Evolutionary conservation across 495 filamentous ascomycete genomes (phyloP).

Genomic region (Penicillium steckii): DNA sequence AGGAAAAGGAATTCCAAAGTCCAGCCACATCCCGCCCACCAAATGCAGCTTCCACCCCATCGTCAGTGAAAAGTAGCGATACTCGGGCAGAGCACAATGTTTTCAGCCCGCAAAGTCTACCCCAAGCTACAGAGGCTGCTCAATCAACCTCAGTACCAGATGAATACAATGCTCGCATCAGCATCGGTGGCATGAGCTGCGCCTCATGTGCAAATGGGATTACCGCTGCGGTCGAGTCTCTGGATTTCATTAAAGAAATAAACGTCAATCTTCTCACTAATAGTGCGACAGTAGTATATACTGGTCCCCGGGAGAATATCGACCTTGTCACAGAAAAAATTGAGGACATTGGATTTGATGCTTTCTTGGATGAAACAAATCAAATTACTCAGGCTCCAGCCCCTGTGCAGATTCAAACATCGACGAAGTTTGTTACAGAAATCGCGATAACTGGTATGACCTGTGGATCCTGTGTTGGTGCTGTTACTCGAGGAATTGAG

Average conservation of each 20-base stretch:
- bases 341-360: slow-evolving; percentile 57
- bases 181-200: slow-evolving; percentile 66
- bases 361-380: slow-evolving; percentile 44
- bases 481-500: slow-evolving; percentile 62
- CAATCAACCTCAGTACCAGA: slow-evolving; percentile 3
- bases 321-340: slow-evolving; percentile 47
- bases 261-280: slow-evolving; percentile 60
- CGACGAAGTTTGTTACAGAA: slow-evolving; percentile 47
- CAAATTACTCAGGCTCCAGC: slow-evolving; percentile 23
- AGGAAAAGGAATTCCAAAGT: not conserved
- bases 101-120: not conserved
- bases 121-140: slow-evolving; percentile 1
- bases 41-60: not conserved
- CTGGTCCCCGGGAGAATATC: slow-evolving; percentile 39
- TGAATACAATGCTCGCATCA: slow-evolving; percentile 45
- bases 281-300: slow-evolving; percentile 50
- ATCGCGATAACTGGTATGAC: slow-evolving; percentile 83
- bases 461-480: slow-evolving; percentile 70
- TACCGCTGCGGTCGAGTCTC: slow-evolving; percentile 45
- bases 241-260: slow-evolving; percentile 52
- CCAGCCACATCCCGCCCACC: not conserved
- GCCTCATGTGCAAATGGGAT: slow-evolving; percentile 58
- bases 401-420: not conserved
- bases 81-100: not conserved
- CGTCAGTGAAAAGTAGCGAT: not conserved